phyloP scores from a whole-genome alignment of 495 filamentous ascomycete genomes.

The Hypomontagnella monticulosa region DNA sequence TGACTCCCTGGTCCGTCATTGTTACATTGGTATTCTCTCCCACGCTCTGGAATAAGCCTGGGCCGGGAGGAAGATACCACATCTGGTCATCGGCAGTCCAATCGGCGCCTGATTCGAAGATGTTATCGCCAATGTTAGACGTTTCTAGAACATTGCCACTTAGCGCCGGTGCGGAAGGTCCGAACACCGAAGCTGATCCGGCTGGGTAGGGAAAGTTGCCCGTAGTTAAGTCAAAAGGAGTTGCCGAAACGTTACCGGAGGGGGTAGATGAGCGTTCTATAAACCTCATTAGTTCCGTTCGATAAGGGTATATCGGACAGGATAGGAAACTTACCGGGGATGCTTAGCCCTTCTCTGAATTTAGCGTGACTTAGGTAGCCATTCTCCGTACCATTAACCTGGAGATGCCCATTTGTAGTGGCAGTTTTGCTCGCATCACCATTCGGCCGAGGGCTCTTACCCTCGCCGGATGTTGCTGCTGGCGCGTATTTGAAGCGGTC shows the following conservation, averaged over 20 bases:
- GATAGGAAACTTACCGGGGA: conserved; percentile 41
- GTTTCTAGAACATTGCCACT: conserved; percentile 45
- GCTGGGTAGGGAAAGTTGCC: conserved; percentile 60
- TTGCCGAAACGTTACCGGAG: conserved; percentile 63
- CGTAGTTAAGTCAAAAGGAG: conserved; percentile 60
- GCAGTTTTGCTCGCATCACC: conserved; percentile 38
- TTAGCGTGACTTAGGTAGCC: conserved; percentile 44
- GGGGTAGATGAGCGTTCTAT: conserved; percentile 57
- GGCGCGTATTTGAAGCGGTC: conserved; percentile 75
- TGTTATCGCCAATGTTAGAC: conserved; percentile 38
- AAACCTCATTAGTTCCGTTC: background rate
- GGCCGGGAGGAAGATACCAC: conserved; percentile 66
- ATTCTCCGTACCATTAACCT: conserved; percentile 46
- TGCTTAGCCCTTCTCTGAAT: conserved; percentile 41
- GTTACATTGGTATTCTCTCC: conserved; percentile 60
- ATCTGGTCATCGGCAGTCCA: conserved; percentile 61
- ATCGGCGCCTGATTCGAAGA: conserved; percentile 50
- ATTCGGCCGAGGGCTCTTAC: conserved; percentile 49
- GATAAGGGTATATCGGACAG: background rate
- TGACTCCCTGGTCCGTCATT: conserved; percentile 68
- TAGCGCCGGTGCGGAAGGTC: conserved; percentile 55
- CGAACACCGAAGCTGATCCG: conserved; percentile 57
- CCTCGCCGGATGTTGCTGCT: conserved; percentile 47
- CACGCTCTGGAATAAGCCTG: conserved; percentile 64
- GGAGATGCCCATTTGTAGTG: conserved; percentile 43